Percentiles rank a stretch among this genome's conserved stretches.
phyloP scores from a whole-genome alignment of 306 rosid species.

The Oemleria cerasiformis region DNA sequence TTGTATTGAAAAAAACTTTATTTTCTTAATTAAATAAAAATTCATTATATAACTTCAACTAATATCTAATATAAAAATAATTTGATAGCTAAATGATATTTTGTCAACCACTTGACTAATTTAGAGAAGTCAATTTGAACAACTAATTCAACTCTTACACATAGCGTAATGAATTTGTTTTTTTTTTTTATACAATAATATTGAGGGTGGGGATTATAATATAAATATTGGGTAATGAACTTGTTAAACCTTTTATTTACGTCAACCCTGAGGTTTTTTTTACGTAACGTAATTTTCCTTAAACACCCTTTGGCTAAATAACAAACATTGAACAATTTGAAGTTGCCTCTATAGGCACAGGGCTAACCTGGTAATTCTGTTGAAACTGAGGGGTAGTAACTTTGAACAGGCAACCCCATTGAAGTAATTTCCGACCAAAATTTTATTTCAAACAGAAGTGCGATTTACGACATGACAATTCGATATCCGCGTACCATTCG shows the following conservation, averaged over 20 bases:
- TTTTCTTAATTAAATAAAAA: no score
- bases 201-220: no score
- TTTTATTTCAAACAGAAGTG: background rate
- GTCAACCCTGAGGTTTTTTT: background rate
- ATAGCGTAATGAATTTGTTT: background rate
- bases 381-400: background rate
- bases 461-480: slow-evolving; percentile 18
- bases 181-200: no score
- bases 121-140: background rate
- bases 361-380: background rate
- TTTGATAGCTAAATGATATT: no score
- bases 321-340: no score
- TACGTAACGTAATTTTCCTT: slow-evolving; percentile 6
- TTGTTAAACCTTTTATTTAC: background rate
- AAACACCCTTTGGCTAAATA: background rate
- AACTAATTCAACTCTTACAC: background rate
- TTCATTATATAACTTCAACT: no score
- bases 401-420: background rate
- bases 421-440: slow-evolving; percentile 5
- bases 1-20: no score
- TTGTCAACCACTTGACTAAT: background rate
- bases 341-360: no score
- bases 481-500: slow-evolving; percentile 25
- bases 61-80: no score
- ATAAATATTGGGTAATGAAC: no score